Conservation (phyloP, 495 filamentous ascomycete genomes). For the Niebla homalea region DNA sequence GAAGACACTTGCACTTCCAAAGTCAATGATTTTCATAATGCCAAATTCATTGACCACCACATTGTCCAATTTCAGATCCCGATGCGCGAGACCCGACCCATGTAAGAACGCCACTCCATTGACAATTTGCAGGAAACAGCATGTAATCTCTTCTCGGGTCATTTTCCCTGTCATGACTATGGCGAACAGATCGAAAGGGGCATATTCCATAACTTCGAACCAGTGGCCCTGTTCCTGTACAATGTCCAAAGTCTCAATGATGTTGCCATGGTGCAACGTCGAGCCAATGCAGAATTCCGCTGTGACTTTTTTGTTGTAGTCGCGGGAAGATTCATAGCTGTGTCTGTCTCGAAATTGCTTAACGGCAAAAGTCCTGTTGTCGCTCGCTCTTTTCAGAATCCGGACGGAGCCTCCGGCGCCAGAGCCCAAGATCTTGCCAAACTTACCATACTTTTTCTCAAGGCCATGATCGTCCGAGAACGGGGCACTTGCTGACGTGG, state of each 20-base stretch:
- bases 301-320: slow-evolving; percentile 98
- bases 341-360: slow-evolving; percentile 94
- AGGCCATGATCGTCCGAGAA: slow-evolving; percentile 93
- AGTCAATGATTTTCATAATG: slow-evolving; percentile 99
- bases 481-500: slow-evolving; percentile 53
- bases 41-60: slow-evolving; percentile 93
- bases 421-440: slow-evolving; percentile 84
- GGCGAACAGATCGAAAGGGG: slow-evolving; percentile 93
- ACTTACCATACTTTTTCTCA: slow-evolving; percentile 82
- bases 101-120: slow-evolving; percentile 96
- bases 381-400: slow-evolving; percentile 81
- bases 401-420: slow-evolving; percentile 92
- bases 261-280: slow-evolving; percentile 93
- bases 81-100: slow-evolving; percentile 87
- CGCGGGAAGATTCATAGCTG: slow-evolving; percentile 81
- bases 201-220: slow-evolving; percentile 99
- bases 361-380: slow-evolving; percentile 86
- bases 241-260: slow-evolving; percentile 96
- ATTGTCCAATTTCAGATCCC: slow-evolving; percentile 95
- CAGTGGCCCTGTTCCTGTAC: slow-evolving; percentile 88
- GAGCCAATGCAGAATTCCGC: slow-evolving; percentile 98
- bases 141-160: slow-evolving; percentile 79
- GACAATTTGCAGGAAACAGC: slow-evolving; percentile 87
- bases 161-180: slow-evolving; percentile 99
- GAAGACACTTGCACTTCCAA: slow-evolving; percentile 94